phyloP scores from a whole-genome alignment of 2,329 filamentous ascomycete species.

The Chrysoporthe deuterocubensis region DNA sequence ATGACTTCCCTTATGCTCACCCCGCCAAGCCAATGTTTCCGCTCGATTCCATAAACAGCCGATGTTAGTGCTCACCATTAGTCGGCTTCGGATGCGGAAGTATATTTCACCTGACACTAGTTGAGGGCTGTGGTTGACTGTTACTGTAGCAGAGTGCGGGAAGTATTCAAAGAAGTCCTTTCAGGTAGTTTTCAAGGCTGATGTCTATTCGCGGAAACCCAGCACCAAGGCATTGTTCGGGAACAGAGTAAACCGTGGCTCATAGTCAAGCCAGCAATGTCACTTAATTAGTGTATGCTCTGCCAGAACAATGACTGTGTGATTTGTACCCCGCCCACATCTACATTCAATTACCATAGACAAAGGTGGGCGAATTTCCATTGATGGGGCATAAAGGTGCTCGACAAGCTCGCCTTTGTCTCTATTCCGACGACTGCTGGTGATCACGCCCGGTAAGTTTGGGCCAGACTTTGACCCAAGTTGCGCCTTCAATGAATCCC shows the following conservation, averaged over 20 bases:
- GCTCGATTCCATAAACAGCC: too few relatives aligned
- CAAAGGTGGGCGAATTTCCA: neutral
- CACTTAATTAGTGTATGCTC: neutral
- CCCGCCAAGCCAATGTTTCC: too few relatives aligned
- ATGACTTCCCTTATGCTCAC: too few relatives aligned
- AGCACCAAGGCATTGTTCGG: too few relatives aligned
- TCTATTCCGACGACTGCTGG: neutral
- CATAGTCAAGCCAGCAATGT: neutral
- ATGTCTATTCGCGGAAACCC: too few relatives aligned
- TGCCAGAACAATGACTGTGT: neutral
- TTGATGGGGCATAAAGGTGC: neutral
- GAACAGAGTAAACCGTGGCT: neutral
- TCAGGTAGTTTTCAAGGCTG: too few relatives aligned
- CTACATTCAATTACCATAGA: neutral
- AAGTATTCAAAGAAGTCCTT: too few relatives aligned
- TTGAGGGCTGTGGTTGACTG: too few relatives aligned
- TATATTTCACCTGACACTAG: too few relatives aligned
- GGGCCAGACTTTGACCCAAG: constrained; percentile 33
- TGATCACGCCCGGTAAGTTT: constrained; percentile 30
- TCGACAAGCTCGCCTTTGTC: neutral
- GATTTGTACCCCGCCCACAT: neutral
- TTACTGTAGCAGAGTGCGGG: too few relatives aligned
- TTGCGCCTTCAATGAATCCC: constrained; percentile 29
- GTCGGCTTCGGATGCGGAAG: too few relatives aligned
- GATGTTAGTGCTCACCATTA: too few relatives aligned